A percentile compares a stretch with the other conserved stretches of the same genome.
Evolutionary conservation across 176 grass and related monocot species (phyloP).

Genomic region (Stipa capillata): DNA sequence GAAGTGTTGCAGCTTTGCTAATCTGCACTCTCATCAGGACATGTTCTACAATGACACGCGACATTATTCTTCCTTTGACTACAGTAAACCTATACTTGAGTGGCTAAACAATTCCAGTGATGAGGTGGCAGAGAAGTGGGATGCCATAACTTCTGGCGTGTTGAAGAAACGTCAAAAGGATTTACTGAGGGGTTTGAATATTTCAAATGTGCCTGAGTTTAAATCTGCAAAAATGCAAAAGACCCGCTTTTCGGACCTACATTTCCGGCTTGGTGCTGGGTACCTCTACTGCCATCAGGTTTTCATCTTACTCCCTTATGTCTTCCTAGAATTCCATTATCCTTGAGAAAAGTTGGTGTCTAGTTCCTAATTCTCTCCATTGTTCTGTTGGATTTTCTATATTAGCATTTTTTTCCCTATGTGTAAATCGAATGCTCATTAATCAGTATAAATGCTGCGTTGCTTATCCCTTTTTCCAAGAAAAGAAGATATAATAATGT

Average conservation of each 20-base stretch:
- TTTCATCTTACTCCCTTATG: constrained; percentile 19
- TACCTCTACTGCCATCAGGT: constrained; percentile 95
- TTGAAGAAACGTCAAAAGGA: constrained; percentile 82
- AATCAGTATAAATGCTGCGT: background rate
- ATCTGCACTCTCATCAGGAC: constrained; percentile 46
- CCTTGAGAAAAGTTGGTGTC: background rate
- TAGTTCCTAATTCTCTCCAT: background rate
- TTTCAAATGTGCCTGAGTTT: constrained; percentile 57
- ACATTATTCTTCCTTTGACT: constrained; percentile 56
- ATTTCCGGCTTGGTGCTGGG: constrained; percentile 64
- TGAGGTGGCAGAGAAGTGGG: constrained; percentile 82
- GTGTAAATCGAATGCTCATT: background rate
- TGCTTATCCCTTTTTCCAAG: background rate
- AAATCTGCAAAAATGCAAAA: constrained; percentile 65
- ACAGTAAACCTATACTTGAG: constrained; percentile 78
- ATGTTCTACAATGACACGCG: constrained; percentile 83
- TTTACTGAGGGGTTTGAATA: constrained; percentile 54
- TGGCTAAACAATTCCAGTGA: constrained; percentile 71
- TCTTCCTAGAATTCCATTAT: background rate
- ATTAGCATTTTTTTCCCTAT: background rate
- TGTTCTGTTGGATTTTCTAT: background rate
- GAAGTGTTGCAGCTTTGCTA: background rate
- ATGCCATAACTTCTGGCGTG: constrained; percentile 53
- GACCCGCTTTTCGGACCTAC: constrained; percentile 62
- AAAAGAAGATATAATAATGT: background rate